These are phyloP conservation scores for Rugonectria rugulosa DNA, from an alignment of 2,329 filamentous ascomycete species.

Conservation along the genomic window DNA sequence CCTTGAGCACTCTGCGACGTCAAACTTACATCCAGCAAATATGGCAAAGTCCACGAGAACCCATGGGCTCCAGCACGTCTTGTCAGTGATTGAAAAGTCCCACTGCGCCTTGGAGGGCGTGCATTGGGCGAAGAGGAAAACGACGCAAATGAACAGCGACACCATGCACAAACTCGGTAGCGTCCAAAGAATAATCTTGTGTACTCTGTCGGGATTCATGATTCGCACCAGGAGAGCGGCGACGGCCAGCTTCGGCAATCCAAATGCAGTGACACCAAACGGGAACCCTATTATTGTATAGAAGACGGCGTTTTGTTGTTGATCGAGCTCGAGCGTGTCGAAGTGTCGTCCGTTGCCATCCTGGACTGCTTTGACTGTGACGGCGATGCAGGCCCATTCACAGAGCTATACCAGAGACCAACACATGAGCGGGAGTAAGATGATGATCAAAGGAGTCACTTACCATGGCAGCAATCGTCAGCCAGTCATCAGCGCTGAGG, in stretches of 20 bases:
- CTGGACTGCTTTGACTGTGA: constrained; percentile 45
- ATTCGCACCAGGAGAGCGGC: constrained; percentile 48
- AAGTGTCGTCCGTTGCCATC: constrained; percentile 51
- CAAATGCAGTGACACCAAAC: constrained; percentile 49
- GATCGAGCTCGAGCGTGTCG: constrained; percentile 36
- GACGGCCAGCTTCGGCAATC: constrained; percentile 51
- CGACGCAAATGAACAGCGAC: constrained; percentile 45
- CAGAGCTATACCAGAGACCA: constrained; percentile 27
- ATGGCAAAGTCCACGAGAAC: constrained; percentile 50
- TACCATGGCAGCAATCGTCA: constrained; percentile 22
- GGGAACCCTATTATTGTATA: constrained; percentile 48
- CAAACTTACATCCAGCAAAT: constrained; percentile 46
- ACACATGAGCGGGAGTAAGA: not conserved
- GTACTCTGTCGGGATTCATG: constrained; percentile 45
- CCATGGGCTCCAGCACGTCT: constrained; percentile 45
- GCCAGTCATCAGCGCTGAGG: constrained; percentile 25
- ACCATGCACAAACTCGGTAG: constrained; percentile 42
- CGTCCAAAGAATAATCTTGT: constrained; percentile 47
- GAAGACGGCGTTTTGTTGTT: constrained; percentile 43
- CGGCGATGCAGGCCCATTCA: constrained; percentile 43
- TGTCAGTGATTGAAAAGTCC: constrained; percentile 43
- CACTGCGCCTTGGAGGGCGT: constrained; percentile 49
- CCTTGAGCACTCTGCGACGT: fast-evolving
- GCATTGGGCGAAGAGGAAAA: constrained; percentile 54
- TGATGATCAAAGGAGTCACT: not conserved